Evolutionary conservation across 1,139 yeast species (phyloP).

Genomic region (Komagataea norvegica): DNA sequence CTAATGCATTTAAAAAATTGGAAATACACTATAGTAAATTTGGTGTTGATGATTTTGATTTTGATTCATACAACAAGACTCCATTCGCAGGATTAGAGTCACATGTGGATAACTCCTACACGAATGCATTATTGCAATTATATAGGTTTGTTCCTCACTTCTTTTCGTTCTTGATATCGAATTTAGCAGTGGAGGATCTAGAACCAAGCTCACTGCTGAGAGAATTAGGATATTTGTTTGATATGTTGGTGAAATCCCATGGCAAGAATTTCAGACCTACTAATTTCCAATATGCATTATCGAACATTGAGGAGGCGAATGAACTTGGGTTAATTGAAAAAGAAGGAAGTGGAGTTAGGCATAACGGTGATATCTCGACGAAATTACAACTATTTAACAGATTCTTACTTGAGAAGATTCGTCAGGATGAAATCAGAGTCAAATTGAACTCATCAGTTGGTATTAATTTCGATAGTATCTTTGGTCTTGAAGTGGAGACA

Average conservation of each 20-base stretch:
- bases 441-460: constrained; percentile 23
- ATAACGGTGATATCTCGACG: constrained; percentile 19
- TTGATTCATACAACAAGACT: constrained; percentile 75
- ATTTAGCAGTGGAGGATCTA: constrained; percentile 55
- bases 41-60: constrained; percentile 94
- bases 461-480: constrained; percentile 28
- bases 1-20: constrained; percentile 70
- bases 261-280: constrained; percentile 67
- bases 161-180: constrained; percentile 57
- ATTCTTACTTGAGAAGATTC: constrained; percentile 49
- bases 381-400: constrained; percentile 51
- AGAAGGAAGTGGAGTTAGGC: constrained; percentile 33
- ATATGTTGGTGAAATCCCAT: constrained; percentile 80
- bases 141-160: constrained; percentile 73
- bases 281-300: constrained; percentile 57
- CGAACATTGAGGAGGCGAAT: constrained; percentile 42
- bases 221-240: constrained; percentile 84
- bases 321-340: constrained; percentile 49
- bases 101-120: constrained; percentile 75
- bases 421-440: constrained; percentile 42
- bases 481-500: constrained; percentile 43
- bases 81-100: constrained; percentile 82
- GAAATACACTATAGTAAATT: constrained; percentile 82
- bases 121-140: constrained; percentile 78
- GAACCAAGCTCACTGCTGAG: constrained; percentile 50